Percentiles rank a stretch among this genome's conserved stretches.
Evolutionary conservation across 2,329 filamentous ascomycete genomes (phyloP).

Genomic region (Fusarium nurragi): DNA sequence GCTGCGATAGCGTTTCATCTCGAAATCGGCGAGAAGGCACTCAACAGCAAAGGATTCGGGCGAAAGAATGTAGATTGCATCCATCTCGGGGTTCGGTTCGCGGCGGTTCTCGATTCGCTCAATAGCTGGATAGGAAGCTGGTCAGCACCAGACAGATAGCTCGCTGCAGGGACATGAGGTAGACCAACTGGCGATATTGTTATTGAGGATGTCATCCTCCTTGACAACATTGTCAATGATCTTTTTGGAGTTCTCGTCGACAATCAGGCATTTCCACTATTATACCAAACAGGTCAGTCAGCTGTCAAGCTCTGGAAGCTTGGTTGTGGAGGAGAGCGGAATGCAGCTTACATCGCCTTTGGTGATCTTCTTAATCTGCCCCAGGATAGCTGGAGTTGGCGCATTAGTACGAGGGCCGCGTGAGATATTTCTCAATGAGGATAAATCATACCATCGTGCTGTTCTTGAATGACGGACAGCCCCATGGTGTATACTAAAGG

Average conservation of each 20-base stretch:
- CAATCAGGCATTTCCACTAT: conserved; percentile 95
- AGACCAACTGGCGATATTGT: conserved; percentile 89
- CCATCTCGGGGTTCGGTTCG: conserved; percentile 85
- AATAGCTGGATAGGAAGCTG: conserved; percentile 71
- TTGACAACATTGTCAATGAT: conserved; percentile 91
- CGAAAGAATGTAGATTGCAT: conserved; percentile 92
- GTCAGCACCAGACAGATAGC: conserved; percentile 23
- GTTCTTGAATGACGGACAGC: conserved; percentile 84
- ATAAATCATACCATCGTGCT: conserved; percentile 62
- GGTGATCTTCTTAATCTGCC: conserved; percentile 76
- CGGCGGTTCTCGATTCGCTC: conserved; percentile 91
- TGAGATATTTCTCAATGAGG: neutral
- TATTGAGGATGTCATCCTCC: conserved; percentile 96
- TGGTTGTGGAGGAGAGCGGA: neutral
- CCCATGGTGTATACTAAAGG: conserved; percentile 70
- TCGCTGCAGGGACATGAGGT: conserved; percentile 14
- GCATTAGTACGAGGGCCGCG: conserved; percentile 31
- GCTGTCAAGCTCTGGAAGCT: neutral
- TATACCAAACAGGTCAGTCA: conserved; percentile 25
- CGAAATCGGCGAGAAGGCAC: conserved; percentile 91
- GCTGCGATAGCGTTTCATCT: conserved; percentile 81
- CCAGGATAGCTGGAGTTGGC: conserved; percentile 47
- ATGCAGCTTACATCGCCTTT: conserved; percentile 75
- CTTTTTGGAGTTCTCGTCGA: conserved; percentile 85
- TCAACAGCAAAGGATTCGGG: conserved; percentile 90